phyloP scores from a whole-genome alignment of 768 basidiomycete species.

The Auriscalpium orientale region DNA sequence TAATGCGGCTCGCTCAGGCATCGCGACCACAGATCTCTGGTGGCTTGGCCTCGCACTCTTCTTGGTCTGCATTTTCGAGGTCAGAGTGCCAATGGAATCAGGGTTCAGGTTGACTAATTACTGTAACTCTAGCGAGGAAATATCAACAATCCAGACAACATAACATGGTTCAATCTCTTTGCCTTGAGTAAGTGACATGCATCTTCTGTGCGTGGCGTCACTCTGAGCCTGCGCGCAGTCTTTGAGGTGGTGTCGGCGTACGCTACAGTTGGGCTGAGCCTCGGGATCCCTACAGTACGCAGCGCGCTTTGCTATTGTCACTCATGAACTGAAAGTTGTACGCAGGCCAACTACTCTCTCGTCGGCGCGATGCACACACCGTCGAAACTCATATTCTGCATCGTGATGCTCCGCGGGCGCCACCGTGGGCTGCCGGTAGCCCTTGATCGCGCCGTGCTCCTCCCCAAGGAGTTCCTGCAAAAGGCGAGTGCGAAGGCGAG shows the following conservation, averaged over 20 bases:
- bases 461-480: slow-evolving; percentile 6
- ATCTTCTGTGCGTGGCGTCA: slow-evolving; percentile 22
- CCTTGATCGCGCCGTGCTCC: slow-evolving; percentile 45
- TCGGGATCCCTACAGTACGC: slow-evolving; percentile 34
- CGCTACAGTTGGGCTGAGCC: slow-evolving; percentile 35
- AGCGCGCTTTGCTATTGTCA: slow-evolving; percentile 1
- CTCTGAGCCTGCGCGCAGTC: neutral
- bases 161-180: slow-evolving; percentile 35
- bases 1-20: neutral
- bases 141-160: slow-evolving; percentile 22
- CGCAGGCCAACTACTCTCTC: slow-evolving; percentile 50
- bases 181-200: slow-evolving; percentile 20
- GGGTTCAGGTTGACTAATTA: neutral
- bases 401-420: slow-evolving; percentile 74
- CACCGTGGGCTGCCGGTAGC: slow-evolving; percentile 67
- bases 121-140: slow-evolving; percentile 18
- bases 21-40: slow-evolving; percentile 32
- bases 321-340: slow-evolving; percentile 4
- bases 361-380: slow-evolving; percentile 52
- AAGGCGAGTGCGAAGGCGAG: slow-evolving; percentile 2
- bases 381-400: slow-evolving; percentile 64
- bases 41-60: slow-evolving; percentile 41
- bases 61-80: slow-evolving; percentile 43
- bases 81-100: neutral
- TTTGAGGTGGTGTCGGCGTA: slow-evolving; percentile 13